These are phyloP conservation scores for Tulasnella sp. DNA, from an alignment of 768 basidiomycete genomes.

Conservation along the genomic window DNA sequence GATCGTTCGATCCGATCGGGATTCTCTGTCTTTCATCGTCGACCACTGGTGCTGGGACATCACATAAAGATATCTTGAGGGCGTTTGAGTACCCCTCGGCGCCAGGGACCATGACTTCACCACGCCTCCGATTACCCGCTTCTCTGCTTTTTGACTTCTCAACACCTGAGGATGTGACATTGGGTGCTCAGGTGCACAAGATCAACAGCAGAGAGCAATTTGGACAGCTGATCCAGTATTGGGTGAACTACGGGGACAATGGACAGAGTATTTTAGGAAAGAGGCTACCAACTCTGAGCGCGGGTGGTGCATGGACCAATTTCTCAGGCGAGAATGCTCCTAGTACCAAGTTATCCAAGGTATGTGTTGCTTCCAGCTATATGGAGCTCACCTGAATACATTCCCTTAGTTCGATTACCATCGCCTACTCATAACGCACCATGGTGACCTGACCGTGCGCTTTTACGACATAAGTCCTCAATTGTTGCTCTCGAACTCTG, in stretches of 20 bases:
- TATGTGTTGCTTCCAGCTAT: conserved; percentile 21
- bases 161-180: conserved; percentile 22
- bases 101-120: conserved; percentile 18
- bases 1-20: conserved; percentile 52
- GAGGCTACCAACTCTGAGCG: conserved; percentile 22
- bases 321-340: conserved; percentile 22
- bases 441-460: conserved; percentile 48
- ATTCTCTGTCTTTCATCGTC: conserved; percentile 42
- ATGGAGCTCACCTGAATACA: not conserved
- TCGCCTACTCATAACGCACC: conserved; percentile 50
- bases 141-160: conserved; percentile 6
- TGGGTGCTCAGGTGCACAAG: conserved; percentile 34
- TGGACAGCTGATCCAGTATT: conserved; percentile 26
- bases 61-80: conserved; percentile 40
- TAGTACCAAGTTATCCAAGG: conserved; percentile 41
- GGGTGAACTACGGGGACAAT: conserved; percentile 37
- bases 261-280: conserved; percentile 32
- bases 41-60: conserved; percentile 31
- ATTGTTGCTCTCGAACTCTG: conserved; percentile 38
- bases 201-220: conserved; percentile 27
- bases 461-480: conserved; percentile 68
- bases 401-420: conserved; percentile 41
- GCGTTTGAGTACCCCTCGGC: conserved; percentile 59
- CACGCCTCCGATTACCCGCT: conserved; percentile 10
- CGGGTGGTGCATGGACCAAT: conserved; percentile 9